These are phyloP conservation scores for Pistacia atlantica DNA, from an alignment of 345 rosid genomes.

Conservation along the genomic window DNA sequence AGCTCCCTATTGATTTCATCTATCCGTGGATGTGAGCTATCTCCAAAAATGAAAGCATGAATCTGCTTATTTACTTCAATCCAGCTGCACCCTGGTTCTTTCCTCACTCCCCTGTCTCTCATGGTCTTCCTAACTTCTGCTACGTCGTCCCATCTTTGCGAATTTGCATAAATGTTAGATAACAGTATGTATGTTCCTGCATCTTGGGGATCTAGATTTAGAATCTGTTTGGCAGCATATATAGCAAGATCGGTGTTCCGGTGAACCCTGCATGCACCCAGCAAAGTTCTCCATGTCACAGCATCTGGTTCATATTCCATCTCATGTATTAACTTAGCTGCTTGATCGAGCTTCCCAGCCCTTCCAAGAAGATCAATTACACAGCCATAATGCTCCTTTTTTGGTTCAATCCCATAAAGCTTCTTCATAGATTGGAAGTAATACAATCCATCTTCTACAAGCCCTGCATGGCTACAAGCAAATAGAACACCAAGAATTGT, in stretches of 20 bases:
- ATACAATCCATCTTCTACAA: conserved; percentile 60
- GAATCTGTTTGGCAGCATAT: conserved; percentile 57
- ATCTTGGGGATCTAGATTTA: conserved; percentile 60
- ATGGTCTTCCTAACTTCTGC: conserved; percentile 47
- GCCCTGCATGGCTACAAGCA: conserved; percentile 80
- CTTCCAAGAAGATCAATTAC: conserved; percentile 80
- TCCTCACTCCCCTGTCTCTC: conserved; percentile 51
- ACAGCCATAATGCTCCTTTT: conserved; percentile 72
- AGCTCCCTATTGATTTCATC: conserved; percentile 43
- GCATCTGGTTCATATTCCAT: too few species aligned
- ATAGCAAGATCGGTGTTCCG: conserved; percentile 52
- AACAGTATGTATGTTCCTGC: conserved; percentile 62
- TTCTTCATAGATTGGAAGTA: conserved; percentile 64
- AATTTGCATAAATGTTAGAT: conserved; percentile 75
- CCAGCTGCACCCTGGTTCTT: conserved; percentile 84
- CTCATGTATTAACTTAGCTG: conserved; percentile 46
- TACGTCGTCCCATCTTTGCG: conserved; percentile 67
- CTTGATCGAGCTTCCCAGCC: conserved; percentile 68
- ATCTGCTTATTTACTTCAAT: conserved; percentile 64
- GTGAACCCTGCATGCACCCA: conserved; percentile 34
- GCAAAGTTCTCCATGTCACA: conserved; percentile 7
- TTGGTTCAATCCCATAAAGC: conserved; percentile 61
- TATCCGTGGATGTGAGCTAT: conserved; percentile 57
- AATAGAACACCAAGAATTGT: conserved; percentile 66
- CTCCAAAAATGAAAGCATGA: conserved; percentile 66